phyloP scores from a whole-genome alignment of 1,284 basidiomycete species.

The Trichosporon sp. region DNA sequence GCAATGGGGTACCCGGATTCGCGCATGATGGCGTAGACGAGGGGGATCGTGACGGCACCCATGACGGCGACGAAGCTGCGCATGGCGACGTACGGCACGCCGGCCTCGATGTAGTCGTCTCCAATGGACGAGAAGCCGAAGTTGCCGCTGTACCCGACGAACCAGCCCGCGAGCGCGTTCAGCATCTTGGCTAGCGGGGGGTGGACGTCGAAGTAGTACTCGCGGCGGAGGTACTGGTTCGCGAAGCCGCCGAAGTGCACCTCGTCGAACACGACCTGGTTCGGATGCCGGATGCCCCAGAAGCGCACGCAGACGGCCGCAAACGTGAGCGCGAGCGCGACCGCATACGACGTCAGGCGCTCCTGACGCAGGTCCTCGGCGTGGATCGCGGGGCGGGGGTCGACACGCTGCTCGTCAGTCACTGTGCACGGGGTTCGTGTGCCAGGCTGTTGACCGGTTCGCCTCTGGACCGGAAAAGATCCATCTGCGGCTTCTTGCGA shows the following conservation, averaged over 20 bases:
- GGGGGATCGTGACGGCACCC: conserved; percentile 79
- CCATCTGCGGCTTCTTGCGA: too few species aligned
- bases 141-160: conserved; percentile 89
- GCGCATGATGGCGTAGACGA: conserved; percentile 96
- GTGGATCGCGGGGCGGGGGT: conserved; percentile 16
- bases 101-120: conserved; percentile 65
- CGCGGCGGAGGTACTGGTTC: conserved; percentile 77
- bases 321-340: conserved; percentile 56
- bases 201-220: conserved; percentile 99
- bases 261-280: conserved; percentile 95
- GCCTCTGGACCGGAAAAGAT: too few species aligned
- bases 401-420: conserved; percentile 2
- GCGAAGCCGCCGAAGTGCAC: conserved; percentile 92
- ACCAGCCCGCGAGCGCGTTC: conserved; percentile 88
- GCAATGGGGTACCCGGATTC: conserved; percentile 90
- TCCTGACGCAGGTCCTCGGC: conserved; percentile 26
- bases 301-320: conserved; percentile 78
- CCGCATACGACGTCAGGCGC: conserved; percentile 30
- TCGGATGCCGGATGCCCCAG: conserved; percentile 88
- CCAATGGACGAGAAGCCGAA: conserved; percentile 96
- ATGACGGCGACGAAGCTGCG: conserved; percentile 85
- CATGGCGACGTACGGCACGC: conserved; percentile 93
- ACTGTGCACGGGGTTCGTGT: neutral
- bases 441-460: too few species aligned
- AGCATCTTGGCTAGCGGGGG: conserved; percentile 92